Base-by-base conservation (phyloP, 1,284 basidiomycete species). In the Stygiomarasmius scandens region DNA sequence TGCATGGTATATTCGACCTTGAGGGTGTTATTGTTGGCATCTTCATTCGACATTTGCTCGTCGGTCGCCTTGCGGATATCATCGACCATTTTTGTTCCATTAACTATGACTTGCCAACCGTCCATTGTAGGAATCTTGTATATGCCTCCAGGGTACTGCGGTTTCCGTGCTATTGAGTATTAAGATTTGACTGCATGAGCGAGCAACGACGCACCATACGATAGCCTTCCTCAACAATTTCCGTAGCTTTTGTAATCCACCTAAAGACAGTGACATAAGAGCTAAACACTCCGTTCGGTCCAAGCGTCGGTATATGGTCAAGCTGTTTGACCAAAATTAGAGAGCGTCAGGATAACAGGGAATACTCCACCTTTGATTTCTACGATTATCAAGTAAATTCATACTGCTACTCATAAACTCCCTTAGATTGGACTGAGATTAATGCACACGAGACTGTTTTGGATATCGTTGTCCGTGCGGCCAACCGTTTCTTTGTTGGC, bases 1-100 rank as follows among this genome's bases (percentile, higher is more conserved):
- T 23, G 14, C 43, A 58, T 53, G 19, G 75, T 75, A 56, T 75
- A 74, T 55, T 70, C 65, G 54, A 72, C 66, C 60, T 74, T 71
- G 52, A 76, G 62, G 49, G 68, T 68, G 72, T 76, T 72, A 50
- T 76, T 69, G 61, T 66, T 63, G 58, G 72, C 66, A 27, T 71
- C 67, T 55, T 67, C 60, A 54, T 75, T 71, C 43, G 74, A 77
- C 1, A 78, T 61, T 16, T 68, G 67, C 22, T 74, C 65, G 36
- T 79, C 73, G 16, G 71, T 66, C 32, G 74, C 68, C 55, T 65
- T 70, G 48, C 71, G 70, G 24, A 79, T 55, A 52, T 78, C 77
- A 8, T 76, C 74, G 3, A 77, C 60, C 43, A 71, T 63, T 27
- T 66, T 54, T 1, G 65, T 65, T 8, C 73, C 73, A 20, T 69